Evolutionary conservation across 192 early-diverging fungal species (phyloP), one percentile per base, ranked within the genome.

Genomic region (Podila epigama): DNA sequence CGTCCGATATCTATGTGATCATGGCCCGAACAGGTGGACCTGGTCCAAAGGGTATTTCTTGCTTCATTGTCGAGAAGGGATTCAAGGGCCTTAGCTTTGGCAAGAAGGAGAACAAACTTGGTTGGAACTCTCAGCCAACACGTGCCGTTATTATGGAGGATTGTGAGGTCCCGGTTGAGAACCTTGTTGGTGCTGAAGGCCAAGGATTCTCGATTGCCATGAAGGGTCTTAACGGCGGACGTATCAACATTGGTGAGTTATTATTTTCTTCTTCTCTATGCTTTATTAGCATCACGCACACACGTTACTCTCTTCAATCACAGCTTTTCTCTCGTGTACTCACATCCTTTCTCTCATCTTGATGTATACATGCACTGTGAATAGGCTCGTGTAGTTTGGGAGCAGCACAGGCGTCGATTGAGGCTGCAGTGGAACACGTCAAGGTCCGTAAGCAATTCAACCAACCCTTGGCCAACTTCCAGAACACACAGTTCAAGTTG

Each of bases 191-290:
- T n/a, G 59, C 40, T 29, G 85, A 85, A 41, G 88, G 88, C 12
- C 79, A 89, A 27, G 88, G 88, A 10, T 89, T 89, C 79, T 72
- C 63, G 16, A 87, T 87, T 59, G 88, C 88, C 32, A 89, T 89
- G 88, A 84, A 86, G 67, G 88, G 86, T 6, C 70, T 89, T 29
- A 86, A 89, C 57, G 87, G 87, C 5, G 87, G 87, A 18, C 72
- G 84, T 4, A 64, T 84, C 63, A 88, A 88, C 70, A 88, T 86
- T 79, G 83, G 78, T 79, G 68, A 41, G 75, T 27, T 5, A 15
- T n/a, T 27, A 27, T 2, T 20, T 34, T 18, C 13, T 15, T 39
- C n/a, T 16, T 58, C 15, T 52, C 20, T 15, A 34, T 39, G 52
- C 36, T 54, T 13, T 35, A 2, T 51, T 28, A 5, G 28, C 39